Conservation (phyloP, 768 basidiomycete genomes). For the Russula abietina region DNA sequence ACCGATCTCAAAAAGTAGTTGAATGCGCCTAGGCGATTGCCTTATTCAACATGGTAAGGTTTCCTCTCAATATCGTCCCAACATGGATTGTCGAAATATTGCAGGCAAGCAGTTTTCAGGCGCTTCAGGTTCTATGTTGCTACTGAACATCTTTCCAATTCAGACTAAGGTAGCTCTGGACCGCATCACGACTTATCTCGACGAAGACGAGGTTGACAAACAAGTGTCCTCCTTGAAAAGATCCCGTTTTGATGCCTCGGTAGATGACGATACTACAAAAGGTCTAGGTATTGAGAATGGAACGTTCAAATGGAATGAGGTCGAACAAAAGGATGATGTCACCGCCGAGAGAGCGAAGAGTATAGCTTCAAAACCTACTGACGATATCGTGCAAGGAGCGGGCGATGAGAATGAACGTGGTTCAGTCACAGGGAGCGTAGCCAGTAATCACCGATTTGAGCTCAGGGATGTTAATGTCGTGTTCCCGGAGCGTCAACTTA, state of each 20-base stretch:
- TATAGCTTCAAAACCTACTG: conserved; percentile 1
- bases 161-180: conserved; percentile 52
- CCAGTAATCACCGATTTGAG: conserved; percentile 52
- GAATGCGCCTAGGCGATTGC: conserved; percentile 52
- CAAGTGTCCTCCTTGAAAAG: conserved; percentile 55
- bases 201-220: conserved; percentile 56
- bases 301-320: conserved; percentile 52
- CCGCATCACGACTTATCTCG: conserved; percentile 54
- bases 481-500: conserved; percentile 69
- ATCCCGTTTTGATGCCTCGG: conserved; percentile 26
- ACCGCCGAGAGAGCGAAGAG: conserved; percentile 22
- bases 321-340: conserved; percentile 34
- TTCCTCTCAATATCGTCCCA: conserved; percentile 75
- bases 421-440: conserved; percentile 21
- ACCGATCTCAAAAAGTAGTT: neutral
- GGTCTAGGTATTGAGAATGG: conserved; percentile 47
- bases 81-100: conserved; percentile 73
- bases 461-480: conserved; percentile 57
- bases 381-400: conserved; percentile 20
- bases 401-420: conserved; percentile 26
- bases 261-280: conserved; percentile 27
- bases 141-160: neutral
- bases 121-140: neutral
- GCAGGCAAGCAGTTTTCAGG: conserved; percentile 34
- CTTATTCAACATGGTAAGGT: conserved; percentile 77